Evolutionary conservation across 257 asterid genomes (phyloP).

Genomic region (Ilex asprella): DNA sequence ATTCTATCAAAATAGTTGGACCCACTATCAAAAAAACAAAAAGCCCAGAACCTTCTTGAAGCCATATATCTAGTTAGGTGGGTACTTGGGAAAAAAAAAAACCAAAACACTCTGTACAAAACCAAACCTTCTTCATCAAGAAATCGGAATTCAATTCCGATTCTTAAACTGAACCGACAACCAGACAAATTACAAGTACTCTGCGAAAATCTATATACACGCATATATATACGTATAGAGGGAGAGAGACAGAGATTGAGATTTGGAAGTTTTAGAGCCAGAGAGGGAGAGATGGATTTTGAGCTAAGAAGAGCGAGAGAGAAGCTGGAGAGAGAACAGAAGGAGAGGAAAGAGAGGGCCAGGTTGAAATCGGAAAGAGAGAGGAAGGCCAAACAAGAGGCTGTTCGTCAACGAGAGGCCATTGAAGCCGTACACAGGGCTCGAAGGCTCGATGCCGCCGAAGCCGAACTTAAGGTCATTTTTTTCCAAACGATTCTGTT

Average conservation of each 20-base stretch:
- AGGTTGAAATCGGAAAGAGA: conserved; percentile 10
- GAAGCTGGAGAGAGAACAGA: conserved; percentile 84
- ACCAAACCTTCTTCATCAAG: background rate
- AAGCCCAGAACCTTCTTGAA: too few relatives aligned
- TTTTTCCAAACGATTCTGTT: too few relatives aligned
- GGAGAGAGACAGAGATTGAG: background rate
- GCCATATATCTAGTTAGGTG: too few relatives aligned
- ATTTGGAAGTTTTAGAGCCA: background rate
- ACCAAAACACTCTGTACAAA: too few relatives aligned
- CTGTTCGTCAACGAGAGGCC: background rate
- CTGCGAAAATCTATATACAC: background rate
- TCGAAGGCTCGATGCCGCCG: background rate
- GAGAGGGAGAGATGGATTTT: conserved; percentile 55
- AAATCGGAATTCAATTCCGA: background rate
- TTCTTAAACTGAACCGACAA: background rate
- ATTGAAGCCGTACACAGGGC: conserved; percentile 1
- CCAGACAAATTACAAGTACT: background rate
- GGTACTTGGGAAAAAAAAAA: too few relatives aligned
- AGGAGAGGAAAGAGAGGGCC: conserved; percentile 69
- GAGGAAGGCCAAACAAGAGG: conserved; percentile 2
- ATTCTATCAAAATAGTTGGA: too few relatives aligned
- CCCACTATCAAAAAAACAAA: too few relatives aligned
- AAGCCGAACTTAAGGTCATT: background rate
- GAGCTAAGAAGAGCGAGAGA: conserved; percentile 87
- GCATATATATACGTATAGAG: background rate